A percentile compares a stretch with the other conserved stretches of the same genome.
Conservation (phyloP, 2,329 filamentous ascomycete genomes). For the Aureobasidium sp. region DNA sequence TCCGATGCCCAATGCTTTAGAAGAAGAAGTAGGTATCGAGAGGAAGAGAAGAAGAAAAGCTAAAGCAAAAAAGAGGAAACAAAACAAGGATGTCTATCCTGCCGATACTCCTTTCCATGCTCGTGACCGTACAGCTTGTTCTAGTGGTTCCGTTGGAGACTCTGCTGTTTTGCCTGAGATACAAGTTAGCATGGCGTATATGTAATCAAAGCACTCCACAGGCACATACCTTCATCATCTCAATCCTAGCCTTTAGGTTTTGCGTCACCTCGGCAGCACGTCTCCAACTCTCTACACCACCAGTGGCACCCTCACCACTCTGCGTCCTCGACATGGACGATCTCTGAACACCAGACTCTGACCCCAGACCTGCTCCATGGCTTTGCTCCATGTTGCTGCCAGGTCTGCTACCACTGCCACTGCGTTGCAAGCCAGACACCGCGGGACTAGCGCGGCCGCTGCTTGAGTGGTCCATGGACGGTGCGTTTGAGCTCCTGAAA, state of each 20-base stretch:
- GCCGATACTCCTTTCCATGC: conserved; percentile 10
- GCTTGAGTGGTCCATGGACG: conserved; percentile 10
- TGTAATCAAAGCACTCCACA: too few species aligned
- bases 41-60: not conserved
- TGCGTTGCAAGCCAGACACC: conserved; percentile 6
- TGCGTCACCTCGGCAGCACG: conserved; percentile 95
- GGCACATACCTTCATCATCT: conserved; percentile 79
- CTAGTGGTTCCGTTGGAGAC: conserved; percentile 6
- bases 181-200: not conserved
- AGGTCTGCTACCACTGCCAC: conserved; percentile 10
- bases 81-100: not conserved
- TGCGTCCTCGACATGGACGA: not conserved
- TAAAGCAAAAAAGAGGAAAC: not conserved
- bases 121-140: not conserved
- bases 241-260: conserved; percentile 92
- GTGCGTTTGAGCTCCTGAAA: conserved; percentile 7
- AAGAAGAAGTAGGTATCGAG: not conserved
- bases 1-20: not conserved
- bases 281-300: conserved; percentile 85
- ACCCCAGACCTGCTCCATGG: not conserved
- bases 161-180: conserved; percentile 9
- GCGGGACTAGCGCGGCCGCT: conserved; percentile 16
- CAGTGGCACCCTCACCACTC: conserved; percentile 5
- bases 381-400: conserved; percentile 6
- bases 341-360: not conserved